Evolutionary conservation across 1,284 basidiomycete genomes (phyloP).

Genomic region (Sutorius eximius): DNA sequence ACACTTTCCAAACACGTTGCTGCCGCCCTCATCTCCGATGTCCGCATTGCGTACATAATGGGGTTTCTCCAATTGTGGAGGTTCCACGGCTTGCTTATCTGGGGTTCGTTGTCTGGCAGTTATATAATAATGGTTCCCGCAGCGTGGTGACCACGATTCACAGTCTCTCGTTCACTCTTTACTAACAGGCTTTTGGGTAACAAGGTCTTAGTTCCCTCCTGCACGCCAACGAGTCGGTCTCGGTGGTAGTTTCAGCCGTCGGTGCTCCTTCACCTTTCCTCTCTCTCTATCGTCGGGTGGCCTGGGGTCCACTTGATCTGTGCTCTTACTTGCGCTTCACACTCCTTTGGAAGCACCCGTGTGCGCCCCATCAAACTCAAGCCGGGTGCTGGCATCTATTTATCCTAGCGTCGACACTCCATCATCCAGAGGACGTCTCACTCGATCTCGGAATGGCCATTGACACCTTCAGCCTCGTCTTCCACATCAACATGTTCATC

Average conservation of each 20-base stretch:
- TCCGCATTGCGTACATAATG: constrained; percentile 14
- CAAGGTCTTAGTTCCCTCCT: not conserved
- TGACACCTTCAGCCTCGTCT: constrained; percentile 33
- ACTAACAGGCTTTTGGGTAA: not conserved
- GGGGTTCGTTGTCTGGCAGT: constrained; percentile 1
- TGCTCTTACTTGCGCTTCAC: constrained; percentile 3
- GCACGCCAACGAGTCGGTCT: constrained; percentile 1
- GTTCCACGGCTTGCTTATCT: constrained; percentile 6
- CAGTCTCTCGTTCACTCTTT: constrained; percentile 13
- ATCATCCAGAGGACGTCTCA: not conserved
- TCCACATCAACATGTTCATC: constrained; percentile 48
- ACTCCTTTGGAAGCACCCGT: constrained; percentile 14
- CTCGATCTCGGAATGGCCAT: constrained; percentile 13
- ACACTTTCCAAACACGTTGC: constrained; percentile 25
- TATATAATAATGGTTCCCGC: constrained; percentile 10
- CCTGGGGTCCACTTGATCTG: constrained; percentile 3
- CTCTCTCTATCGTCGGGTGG: constrained; percentile 8
- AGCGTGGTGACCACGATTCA: constrained; percentile 12
- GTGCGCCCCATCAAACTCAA: not conserved
- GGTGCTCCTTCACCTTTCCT: not conserved
- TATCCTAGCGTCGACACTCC: not conserved
- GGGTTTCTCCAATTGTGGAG: constrained; percentile 9
- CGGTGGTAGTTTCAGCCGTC: not conserved
- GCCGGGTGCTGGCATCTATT: not conserved
- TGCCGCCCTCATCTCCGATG: constrained; percentile 23